These are phyloP conservation scores for Isoetes engelmannii DNA, from an alignment of 83 land plant species.

Conservation along the genomic window DNA sequence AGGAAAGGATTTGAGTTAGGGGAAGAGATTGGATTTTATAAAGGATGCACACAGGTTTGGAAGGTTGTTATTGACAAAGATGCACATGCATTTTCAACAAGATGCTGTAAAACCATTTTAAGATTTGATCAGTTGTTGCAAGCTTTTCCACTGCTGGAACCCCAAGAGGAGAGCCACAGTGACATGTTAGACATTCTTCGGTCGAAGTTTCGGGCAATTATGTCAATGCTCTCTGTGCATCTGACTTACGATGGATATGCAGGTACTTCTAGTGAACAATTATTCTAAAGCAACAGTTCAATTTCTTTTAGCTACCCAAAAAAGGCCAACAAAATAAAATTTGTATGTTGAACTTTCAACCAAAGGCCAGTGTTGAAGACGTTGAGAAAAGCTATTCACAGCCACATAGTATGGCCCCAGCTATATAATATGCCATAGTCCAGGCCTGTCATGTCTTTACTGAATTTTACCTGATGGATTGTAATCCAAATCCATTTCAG, in stretches of 20 bases:
- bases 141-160: constrained; percentile 57
- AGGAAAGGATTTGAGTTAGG: constrained; percentile 66
- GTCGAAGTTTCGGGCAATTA: constrained; percentile 47
- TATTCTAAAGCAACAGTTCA: no score
- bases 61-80: constrained; percentile 40
- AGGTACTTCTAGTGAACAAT: neutral
- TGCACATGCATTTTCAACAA: constrained; percentile 42
- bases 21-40: constrained; percentile 84
- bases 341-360: no score
- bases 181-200: constrained; percentile 62
- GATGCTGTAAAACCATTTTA: constrained; percentile 46
- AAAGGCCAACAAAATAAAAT: no score
- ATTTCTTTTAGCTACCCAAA: no score
- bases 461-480: no score
- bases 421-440: no score
- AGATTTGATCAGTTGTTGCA: constrained; percentile 46
- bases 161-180: constrained; percentile 60
- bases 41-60: constrained; percentile 71
- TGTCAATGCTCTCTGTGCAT: constrained; percentile 44
- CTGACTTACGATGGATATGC: constrained; percentile 69
- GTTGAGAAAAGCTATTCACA: no score
- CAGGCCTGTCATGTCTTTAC: no score
- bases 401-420: no score
- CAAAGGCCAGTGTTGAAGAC: no score
- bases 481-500: no score